Percentiles rank a stretch among this genome's conserved stretches.
Conservation (phyloP, 208 protist species). For the Trypanosoma brucei region DNA sequence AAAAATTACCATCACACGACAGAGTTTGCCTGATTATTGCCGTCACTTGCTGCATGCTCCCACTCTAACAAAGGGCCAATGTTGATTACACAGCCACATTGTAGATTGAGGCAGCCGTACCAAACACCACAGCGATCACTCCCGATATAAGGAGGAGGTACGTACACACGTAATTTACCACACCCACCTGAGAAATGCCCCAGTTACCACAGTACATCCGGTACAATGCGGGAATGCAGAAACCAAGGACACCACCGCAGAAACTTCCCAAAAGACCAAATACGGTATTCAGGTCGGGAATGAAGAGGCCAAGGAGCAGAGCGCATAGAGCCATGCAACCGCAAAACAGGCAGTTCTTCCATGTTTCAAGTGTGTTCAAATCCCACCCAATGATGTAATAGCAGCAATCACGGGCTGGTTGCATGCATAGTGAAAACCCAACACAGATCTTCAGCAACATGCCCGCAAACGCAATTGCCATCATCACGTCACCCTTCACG, state of each 20-base stretch:
- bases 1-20: too few species aligned
- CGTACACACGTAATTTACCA: conserved; percentile 65
- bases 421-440: conserved; percentile 55
- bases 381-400: conserved; percentile 55
- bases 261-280: conserved; percentile 78
- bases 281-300: conserved; percentile 63
- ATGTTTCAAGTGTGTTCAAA: conserved; percentile 46
- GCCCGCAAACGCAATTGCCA: conserved; percentile 42
- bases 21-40: too few species aligned
- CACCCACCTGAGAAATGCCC: conserved; percentile 43
- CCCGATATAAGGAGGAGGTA: conserved; percentile 72
- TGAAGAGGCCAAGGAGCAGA: conserved; percentile 70
- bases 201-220: conserved; percentile 75
- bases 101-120: conserved; percentile 62
- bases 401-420: conserved; percentile 51
- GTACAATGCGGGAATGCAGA: conserved; percentile 82
- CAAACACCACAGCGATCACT: conserved; percentile 65
- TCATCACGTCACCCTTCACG: conserved; percentile 35
- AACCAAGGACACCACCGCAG: conserved; percentile 73
- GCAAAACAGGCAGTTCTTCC: conserved; percentile 48
- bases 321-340: conserved; percentile 47
- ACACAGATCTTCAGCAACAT: conserved; percentile 63
- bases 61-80: background rate
- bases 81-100: conserved; percentile 5
- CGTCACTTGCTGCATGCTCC: too few species aligned